Evolutionary conservation across 1,284 basidiomycete species (phyloP), one percentile per base, ranked within the genome.

Genomic region (Ceratobasidium sp.): DNA sequence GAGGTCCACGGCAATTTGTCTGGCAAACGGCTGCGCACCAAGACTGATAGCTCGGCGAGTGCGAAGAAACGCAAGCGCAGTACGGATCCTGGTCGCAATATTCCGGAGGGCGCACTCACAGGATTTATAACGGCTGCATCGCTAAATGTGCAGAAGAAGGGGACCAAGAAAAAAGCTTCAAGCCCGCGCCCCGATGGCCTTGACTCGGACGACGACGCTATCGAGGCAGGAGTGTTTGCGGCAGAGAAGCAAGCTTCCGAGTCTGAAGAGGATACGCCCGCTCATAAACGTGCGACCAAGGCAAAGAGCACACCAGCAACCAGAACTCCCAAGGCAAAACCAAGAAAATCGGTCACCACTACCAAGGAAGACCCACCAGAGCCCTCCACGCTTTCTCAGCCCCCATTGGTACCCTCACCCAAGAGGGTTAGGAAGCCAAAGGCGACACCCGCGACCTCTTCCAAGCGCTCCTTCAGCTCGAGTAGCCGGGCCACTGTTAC

Each of bases 11-110:
- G 27, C 70, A 22, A 77, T 76, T 13, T 79, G 80, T 73, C 82
- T 80, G 58, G 72, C 69, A 70, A 72, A 76, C 71, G 55, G 70
- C 56, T 73, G 83, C 79, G 68, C 32, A 71, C 71, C 6, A 73
- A 73, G 12, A 70, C 71, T 40, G 73, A 52, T 72, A 50, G 74
- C 76, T 34, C 71, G 68, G 34, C 82, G 79, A 60, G 79, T 75
- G 32, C 64, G 47, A 82, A 79, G 72, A 93, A 93, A 77, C 84
- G 89, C 50, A 90, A 90, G 73, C 82, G 91, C 40, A 86, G 89
- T 73, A 85, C 88, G 65, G 85, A 89, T 71, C 77, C 86, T 31
- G 80, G 77, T 72, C 82, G 88, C 72, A 90, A 91, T 74, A 85
- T 92, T 49, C 90, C 90, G 50, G 75, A 77, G 7, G 87, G 87